phyloP scores from a whole-genome alignment of 2,329 filamentous ascomycete genomes.

The Colletotrichum viniferum region DNA sequence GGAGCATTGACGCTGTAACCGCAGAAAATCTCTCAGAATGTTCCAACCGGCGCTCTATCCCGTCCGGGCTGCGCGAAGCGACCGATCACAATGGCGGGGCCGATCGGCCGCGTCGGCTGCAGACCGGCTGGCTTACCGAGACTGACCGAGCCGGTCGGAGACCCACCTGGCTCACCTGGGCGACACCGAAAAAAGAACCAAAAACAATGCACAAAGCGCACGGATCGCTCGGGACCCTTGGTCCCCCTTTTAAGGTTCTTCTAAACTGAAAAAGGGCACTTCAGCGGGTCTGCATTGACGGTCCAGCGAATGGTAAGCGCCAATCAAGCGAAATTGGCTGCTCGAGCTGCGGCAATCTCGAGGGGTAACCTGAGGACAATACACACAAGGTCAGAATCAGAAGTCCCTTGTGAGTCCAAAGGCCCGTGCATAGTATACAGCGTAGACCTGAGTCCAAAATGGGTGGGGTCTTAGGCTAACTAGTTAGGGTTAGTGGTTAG shows the following conservation, averaged over 20 bases:
- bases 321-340: slow-evolving; percentile 10
- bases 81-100: background rate
- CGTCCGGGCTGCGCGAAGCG: background rate
- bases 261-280: background rate
- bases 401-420: no score
- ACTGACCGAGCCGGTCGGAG: background rate
- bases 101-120: background rate
- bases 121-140: background rate
- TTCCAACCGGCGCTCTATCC: background rate
- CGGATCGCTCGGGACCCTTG: background rate
- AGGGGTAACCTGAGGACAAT: no score
- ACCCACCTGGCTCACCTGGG: background rate
- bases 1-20: background rate
- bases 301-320: background rate
- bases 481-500: no score
- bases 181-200: background rate
- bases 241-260: slow-evolving; percentile 5
- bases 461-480: no score
- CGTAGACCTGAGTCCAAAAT: no score
- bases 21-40: background rate
- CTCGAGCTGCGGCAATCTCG: background rate
- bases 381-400: no score
- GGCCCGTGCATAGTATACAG: no score
- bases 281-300: slow-evolving; percentile 5
- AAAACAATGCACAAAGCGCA: background rate